Percentiles rank a stretch among this genome's conserved stretches.
Conservation (phyloP, 176 grass and related monocot genomes). For the Rhynchospora pubera region DNA sequence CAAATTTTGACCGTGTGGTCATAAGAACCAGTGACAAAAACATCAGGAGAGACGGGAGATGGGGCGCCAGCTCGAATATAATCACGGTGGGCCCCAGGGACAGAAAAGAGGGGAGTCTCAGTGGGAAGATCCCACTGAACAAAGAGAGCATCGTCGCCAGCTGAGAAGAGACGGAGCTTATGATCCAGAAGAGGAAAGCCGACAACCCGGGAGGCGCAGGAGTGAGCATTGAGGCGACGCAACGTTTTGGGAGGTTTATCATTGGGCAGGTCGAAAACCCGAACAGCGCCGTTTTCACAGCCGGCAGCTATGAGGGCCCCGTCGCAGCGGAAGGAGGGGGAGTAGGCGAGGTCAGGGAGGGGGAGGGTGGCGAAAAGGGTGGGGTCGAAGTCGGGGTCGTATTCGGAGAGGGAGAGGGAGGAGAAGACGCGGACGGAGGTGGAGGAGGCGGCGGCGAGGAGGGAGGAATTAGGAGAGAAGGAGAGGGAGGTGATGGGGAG, state of each 20-base stretch:
- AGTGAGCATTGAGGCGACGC: slow-evolving; percentile 51
- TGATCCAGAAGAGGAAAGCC: slow-evolving; percentile 55
- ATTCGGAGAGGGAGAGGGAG: slow-evolving; percentile 22
- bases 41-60: slow-evolving; percentile 45
- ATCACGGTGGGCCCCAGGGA: slow-evolving; percentile 71
- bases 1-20: slow-evolving; percentile 73
- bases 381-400: too few relatives aligned
- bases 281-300: slow-evolving; percentile 53
- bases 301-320: slow-evolving; percentile 70
- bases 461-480: slow-evolving; percentile 40
- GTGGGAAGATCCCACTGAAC: slow-evolving; percentile 85
- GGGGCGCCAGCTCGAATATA: slow-evolving; percentile 76
- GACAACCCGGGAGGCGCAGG: slow-evolving; percentile 52
- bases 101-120: slow-evolving; percentile 43
- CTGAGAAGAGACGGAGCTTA: slow-evolving; percentile 70
- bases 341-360: slow-evolving; percentile 55
- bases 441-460: slow-evolving; percentile 53
- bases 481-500: slow-evolving; percentile 62
- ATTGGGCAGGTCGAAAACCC: slow-evolving; percentile 64
- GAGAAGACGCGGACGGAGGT: slow-evolving; percentile 56
- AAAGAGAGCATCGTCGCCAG: slow-evolving; percentile 69
- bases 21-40: slow-evolving; percentile 80
- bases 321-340: slow-evolving; percentile 82
- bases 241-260: slow-evolving; percentile 24
- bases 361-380: slow-evolving; percentile 25